Percentiles rank a stretch among this genome's conserved stretches.
phyloP scores from a whole-genome alignment of 768 basidiomycete genomes.

The Boletales sp. region DNA sequence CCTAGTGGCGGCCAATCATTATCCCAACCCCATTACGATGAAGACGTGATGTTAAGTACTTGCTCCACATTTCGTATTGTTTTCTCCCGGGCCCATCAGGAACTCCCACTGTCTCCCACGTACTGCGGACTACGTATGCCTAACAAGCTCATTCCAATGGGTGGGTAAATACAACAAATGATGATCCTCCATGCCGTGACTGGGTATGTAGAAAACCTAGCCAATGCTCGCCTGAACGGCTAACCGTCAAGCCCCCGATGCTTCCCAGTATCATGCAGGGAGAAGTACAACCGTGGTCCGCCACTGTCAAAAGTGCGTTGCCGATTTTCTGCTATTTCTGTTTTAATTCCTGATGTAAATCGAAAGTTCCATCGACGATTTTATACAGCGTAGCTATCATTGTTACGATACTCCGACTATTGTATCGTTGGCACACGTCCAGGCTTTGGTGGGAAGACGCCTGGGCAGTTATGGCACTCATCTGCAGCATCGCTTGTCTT shows the following conservation, averaged over 20 bases:
- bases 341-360: neutral
- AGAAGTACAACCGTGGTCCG: conserved; percentile 2
- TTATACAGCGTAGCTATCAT: conserved; percentile 17
- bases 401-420: conserved; percentile 15
- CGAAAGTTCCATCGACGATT: conserved; percentile 14
- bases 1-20: neutral
- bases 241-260: neutral
- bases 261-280: neutral
- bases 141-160: neutral
- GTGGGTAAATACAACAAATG: neutral
- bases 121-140: neutral
- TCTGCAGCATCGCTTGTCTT: conserved; percentile 19
- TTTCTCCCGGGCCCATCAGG: conserved; percentile 1
- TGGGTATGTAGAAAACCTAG: neutral
- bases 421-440: conserved; percentile 18
- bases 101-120: neutral
- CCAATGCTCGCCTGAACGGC: too few species aligned
- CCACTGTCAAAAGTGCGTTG: conserved; percentile 12
- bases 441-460: conserved; percentile 27
- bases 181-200: neutral
- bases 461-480: conserved; percentile 24
- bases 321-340: neutral
- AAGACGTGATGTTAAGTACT: neutral
- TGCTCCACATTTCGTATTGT: neutral
- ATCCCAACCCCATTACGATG: neutral